A percentile compares a stretch with the other conserved stretches of the same genome.
Conservation (phyloP, 306 rosid genomes). For the Dalbergia cochinchinensis region DNA sequence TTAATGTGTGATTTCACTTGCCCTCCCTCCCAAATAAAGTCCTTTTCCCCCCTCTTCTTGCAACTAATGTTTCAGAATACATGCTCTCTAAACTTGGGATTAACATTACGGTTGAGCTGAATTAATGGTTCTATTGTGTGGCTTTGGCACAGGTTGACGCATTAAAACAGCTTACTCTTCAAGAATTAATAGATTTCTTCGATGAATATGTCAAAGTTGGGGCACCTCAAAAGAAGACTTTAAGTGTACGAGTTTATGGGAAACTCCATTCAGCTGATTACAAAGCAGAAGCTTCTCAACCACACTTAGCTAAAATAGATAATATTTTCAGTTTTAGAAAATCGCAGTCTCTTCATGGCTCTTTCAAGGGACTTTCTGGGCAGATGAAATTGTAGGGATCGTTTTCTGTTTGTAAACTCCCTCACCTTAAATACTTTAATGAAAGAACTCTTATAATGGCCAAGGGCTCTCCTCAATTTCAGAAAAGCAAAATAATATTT, state of each 20-base stretch:
- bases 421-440: conserved; percentile 10
- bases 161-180: conserved; percentile 71
- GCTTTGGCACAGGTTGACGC: conserved; percentile 76
- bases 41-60: background rate
- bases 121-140: conserved; percentile 31
- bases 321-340: conserved; percentile 73
- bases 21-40: conserved; percentile 39
- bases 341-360: conserved; percentile 86
- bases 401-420: conserved; percentile 17
- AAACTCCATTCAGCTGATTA: conserved; percentile 74
- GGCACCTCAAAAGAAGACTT: conserved; percentile 68
- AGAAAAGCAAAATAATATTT: background rate
- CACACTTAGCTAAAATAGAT: conserved; percentile 63
- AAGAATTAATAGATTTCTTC: conserved; percentile 81
- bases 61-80: background rate
- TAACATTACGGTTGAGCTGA: background rate
- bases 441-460: background rate
- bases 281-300: conserved; percentile 53
- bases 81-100: background rate
- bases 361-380: conserved; percentile 77
- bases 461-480: background rate
- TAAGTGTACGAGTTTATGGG: conserved; percentile 86
- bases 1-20: background rate
- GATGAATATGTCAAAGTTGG: conserved; percentile 80
- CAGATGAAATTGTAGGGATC: conserved; percentile 72